Percentiles rank a stretch among this genome's conserved stretches.
phyloP scores from a whole-genome alignment of 768 basidiomycete genomes.

The Phaffia tasmanica region DNA sequence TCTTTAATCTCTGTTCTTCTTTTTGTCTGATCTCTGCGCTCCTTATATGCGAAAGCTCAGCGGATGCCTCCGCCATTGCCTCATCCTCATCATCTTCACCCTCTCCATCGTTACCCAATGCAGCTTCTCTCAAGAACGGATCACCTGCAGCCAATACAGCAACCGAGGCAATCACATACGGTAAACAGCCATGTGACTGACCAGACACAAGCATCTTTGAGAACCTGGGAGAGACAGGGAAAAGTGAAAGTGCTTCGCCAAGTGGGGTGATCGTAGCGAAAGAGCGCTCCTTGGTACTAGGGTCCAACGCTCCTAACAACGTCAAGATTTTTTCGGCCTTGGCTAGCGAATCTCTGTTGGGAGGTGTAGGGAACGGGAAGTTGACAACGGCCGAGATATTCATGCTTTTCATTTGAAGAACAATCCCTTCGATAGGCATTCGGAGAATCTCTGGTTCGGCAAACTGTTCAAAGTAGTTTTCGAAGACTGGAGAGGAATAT shows the following conservation, averaged over 20 bases:
- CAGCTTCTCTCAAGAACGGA: constrained; percentile 79
- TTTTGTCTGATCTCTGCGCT: constrained; percentile 43
- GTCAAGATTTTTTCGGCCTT: constrained; percentile 72
- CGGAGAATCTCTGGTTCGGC: constrained; percentile 83
- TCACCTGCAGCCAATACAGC: constrained; percentile 88
- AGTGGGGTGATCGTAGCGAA: constrained; percentile 67
- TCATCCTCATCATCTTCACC: constrained; percentile 42
- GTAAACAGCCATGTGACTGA: constrained; percentile 75
- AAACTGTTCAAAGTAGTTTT: constrained; percentile 81
- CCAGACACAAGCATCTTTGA: constrained; percentile 88
- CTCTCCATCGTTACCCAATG: constrained; percentile 41
- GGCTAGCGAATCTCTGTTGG: constrained; percentile 59
- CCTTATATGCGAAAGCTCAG: constrained; percentile 43
- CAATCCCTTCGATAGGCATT: constrained; percentile 91
- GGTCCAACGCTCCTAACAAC: constrained; percentile 68
- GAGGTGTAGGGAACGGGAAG: constrained; percentile 96
- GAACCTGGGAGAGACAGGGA: constrained; percentile 86
- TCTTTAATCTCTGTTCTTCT: constrained; percentile 47
- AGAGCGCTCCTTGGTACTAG: constrained; percentile 35
- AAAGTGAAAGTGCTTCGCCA: constrained; percentile 83
- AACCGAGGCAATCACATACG: constrained; percentile 82
- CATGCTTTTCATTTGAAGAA: constrained; percentile 98
- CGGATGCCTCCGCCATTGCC: constrained; percentile 30
- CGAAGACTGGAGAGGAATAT: constrained; percentile 89
- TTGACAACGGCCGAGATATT: constrained; percentile 92